phyloP scores from a whole-genome alignment of 1,284 basidiomycete species.

The Apiotrichum montevideense region DNA sequence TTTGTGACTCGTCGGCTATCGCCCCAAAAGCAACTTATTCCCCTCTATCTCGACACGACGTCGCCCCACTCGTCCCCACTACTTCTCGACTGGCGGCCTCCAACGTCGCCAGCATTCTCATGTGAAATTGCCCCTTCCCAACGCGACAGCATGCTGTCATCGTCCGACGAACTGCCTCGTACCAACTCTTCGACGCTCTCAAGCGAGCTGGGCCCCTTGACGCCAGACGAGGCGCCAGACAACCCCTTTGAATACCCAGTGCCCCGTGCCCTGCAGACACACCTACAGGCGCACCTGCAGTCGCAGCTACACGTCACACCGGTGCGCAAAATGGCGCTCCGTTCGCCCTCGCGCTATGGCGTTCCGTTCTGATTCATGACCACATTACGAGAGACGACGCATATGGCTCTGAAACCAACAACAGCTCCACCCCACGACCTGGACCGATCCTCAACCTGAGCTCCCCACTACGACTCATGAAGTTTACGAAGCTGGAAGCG shows the following conservation, averaged over 20 bases:
- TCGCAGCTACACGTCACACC: neutral
- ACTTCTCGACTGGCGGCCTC: neutral
- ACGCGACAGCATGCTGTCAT: neutral
- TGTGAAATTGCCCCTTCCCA: neutral
- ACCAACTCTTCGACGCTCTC: neutral
- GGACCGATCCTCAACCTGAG: too few relatives aligned
- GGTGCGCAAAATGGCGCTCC: neutral
- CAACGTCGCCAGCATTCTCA: neutral
- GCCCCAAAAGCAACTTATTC: neutral
- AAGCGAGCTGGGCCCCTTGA: slow-evolving; percentile 4
- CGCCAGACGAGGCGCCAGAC: slow-evolving; percentile 7
- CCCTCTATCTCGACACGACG: neutral
- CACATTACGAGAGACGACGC: neutral
- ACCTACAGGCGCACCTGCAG: neutral
- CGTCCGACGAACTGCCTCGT: neutral
- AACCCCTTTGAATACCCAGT: slow-evolving; percentile 47
- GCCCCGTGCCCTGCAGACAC: neutral
- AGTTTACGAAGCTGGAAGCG: too few relatives aligned
- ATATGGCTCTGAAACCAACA: too few relatives aligned
- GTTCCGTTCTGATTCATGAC: slow-evolving; percentile 1
- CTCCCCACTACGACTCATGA: too few relatives aligned
- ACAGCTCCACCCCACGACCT: too few relatives aligned
- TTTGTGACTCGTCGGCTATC: neutral
- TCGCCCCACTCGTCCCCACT: neutral
- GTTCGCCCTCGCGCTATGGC: neutral